A percentile compares a stretch with the other conserved stretches of the same genome.
These are phyloP conservation scores for Cylindrodendrum hubeiense DNA, from an alignment of 2,329 filamentous ascomycete genomes.

Conservation along the genomic window DNA sequence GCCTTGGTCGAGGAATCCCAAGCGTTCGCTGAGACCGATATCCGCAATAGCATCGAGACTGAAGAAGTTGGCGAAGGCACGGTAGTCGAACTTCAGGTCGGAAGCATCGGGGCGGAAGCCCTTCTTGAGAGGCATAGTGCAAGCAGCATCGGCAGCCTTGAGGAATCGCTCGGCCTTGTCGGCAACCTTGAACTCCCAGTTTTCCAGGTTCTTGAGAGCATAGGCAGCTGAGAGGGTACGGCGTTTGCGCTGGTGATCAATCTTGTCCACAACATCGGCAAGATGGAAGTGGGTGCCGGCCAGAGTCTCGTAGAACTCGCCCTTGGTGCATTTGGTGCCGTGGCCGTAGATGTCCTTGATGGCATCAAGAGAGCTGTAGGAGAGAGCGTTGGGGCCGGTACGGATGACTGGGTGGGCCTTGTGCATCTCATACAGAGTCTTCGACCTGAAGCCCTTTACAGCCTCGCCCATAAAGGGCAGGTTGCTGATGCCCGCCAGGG, in stretches of 20 bases:
- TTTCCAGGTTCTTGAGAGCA: slow-evolving; percentile 65
- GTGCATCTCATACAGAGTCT: slow-evolving; percentile 62
- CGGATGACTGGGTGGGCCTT: slow-evolving; percentile 52
- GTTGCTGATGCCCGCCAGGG: slow-evolving; percentile 38
- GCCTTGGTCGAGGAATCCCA: slow-evolving; percentile 64
- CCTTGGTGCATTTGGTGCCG: slow-evolving; percentile 63
- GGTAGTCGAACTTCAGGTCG: slow-evolving; percentile 63
- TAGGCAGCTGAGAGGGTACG: slow-evolving; percentile 64
- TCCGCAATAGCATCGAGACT: slow-evolving; percentile 68
- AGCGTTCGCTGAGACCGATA: slow-evolving; percentile 64
- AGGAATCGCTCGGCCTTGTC: slow-evolving; percentile 62
- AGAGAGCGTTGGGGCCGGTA: slow-evolving; percentile 44
- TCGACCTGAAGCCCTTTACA: slow-evolving; percentile 53
- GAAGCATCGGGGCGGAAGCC: slow-evolving; percentile 43
- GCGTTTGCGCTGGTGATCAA: slow-evolving; percentile 64
- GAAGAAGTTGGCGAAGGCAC: slow-evolving; percentile 66
- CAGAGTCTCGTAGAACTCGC: slow-evolving; percentile 58
- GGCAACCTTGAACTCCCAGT: slow-evolving; percentile 67
- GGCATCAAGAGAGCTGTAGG: slow-evolving; percentile 37
- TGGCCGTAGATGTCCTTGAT: slow-evolving; percentile 56
- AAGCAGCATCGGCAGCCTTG: slow-evolving; percentile 55
- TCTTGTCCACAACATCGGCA: slow-evolving; percentile 64
- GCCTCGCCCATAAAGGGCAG: slow-evolving; percentile 37
- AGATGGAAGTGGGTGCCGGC: slow-evolving; percentile 64
- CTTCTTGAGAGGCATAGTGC: slow-evolving; percentile 52